A percentile compares a stretch with the other conserved stretches of the same genome.
phyloP scores from a whole-genome alignment of 331 rosid genomes.

The Dryas integrifolia region DNA sequence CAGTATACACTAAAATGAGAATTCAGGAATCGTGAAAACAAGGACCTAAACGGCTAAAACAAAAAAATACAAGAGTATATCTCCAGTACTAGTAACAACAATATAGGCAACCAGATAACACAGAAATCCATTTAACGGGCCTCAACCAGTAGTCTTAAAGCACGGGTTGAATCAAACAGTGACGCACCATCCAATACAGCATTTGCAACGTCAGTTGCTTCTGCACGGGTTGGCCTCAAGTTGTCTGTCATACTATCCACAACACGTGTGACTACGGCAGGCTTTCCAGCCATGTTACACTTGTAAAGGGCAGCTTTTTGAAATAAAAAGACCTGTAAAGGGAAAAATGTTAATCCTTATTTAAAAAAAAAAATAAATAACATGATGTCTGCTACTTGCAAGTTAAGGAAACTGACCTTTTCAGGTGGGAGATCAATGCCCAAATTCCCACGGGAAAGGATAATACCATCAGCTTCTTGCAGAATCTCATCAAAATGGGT shows the following conservation, averaged over 20 bases:
- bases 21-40: slow-evolving; percentile 1
- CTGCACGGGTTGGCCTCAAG: slow-evolving; percentile 99
- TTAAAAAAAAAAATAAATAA: not conserved
- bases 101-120: not conserved
- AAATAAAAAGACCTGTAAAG: slow-evolving; percentile 77
- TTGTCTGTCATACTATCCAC: slow-evolving; percentile 99
- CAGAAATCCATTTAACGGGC: not conserved
- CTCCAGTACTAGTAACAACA: not conserved
- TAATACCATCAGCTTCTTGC: slow-evolving; percentile 96
- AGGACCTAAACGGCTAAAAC: not conserved
- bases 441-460: slow-evolving; percentile 98
- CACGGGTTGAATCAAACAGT: not conserved
- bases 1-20: not conserved
- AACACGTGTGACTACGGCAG: slow-evolving; percentile 96
- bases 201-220: slow-evolving; percentile 99
- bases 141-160: slow-evolving; percentile 15
- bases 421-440: slow-evolving; percentile 99
- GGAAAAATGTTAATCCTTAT: slow-evolving; percentile 1
- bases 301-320: slow-evolving; percentile 96
- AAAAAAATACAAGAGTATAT: not conserved
- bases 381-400: not conserved
- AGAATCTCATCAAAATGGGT: slow-evolving; percentile 95
- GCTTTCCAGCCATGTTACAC: slow-evolving; percentile 99
- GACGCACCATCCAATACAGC: slow-evolving; percentile 94
- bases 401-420: slow-evolving; percentile 54